Conservation (phyloP, 164 flowering plant species). For the Kalanchoe fedtschenkoi region DNA sequence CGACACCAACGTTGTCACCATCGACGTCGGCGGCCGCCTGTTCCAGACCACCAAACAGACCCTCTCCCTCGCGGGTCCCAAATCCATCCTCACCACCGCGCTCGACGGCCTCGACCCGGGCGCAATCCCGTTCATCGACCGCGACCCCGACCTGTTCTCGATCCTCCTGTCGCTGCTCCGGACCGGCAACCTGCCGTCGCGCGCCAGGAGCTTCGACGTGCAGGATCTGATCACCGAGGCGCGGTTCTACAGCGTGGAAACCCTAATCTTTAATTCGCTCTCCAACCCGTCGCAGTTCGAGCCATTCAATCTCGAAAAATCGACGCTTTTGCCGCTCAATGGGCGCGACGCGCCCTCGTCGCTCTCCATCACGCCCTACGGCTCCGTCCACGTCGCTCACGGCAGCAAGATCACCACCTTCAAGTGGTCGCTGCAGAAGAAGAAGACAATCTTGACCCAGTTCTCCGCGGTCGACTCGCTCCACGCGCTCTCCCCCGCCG, state of each 20-base stretch:
- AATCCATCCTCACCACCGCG: constrained; percentile 46
- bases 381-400: constrained; percentile 77
- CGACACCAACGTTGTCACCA: constrained; percentile 43
- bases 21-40: constrained; percentile 86
- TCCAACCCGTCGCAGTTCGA: constrained; percentile 77
- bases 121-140: constrained; percentile 53
- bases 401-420: constrained; percentile 88
- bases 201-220: constrained; percentile 49
- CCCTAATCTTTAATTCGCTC: constrained; percentile 34
- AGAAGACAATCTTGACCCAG: constrained; percentile 59
- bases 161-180: constrained; percentile 66
- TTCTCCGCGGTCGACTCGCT: constrained; percentile 73
- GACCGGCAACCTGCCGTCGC: constrained; percentile 76
- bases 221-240: constrained; percentile 69
- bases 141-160: constrained; percentile 89
- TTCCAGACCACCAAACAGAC: constrained; percentile 91
- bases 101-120: constrained; percentile 9
- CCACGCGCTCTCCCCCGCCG: constrained; percentile 40
- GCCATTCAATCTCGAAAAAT: constrained; percentile 60
- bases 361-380: constrained; percentile 48
- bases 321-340: constrained; percentile 40
- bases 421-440: constrained; percentile 67
- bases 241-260: constrained; percentile 53
- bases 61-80: constrained; percentile 51
- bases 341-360: constrained; percentile 80